These are phyloP conservation scores for Coelastrella sp. DNA, from an alignment of 139 green algal species.

Conservation along the genomic window DNA sequence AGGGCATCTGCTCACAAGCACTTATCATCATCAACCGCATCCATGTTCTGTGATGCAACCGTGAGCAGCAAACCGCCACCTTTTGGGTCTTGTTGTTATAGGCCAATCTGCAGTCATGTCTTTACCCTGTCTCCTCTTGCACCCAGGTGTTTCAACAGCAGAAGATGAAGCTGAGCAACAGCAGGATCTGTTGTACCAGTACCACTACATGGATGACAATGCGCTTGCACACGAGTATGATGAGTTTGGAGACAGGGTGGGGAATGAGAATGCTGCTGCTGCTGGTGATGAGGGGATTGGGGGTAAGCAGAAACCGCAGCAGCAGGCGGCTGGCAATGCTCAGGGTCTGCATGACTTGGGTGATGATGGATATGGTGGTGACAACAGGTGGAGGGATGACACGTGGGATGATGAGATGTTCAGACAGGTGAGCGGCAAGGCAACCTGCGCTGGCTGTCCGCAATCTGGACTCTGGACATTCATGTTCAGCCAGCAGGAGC, in stretches of 20 bases:
- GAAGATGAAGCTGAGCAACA: not conserved
- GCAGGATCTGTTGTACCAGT: not conserved
- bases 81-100: too few relatives aligned
- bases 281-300: conserved; percentile 51
- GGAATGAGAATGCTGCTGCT: conserved; percentile 33
- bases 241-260: not conserved
- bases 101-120: too few relatives aligned
- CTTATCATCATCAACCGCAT: too few relatives aligned
- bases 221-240: not conserved
- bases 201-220: too few relatives aligned
- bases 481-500: too few relatives aligned
- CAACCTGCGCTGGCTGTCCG: too few relatives aligned
- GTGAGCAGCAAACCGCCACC: too few relatives aligned
- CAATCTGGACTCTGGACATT: too few relatives aligned
- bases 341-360: conserved; percentile 8
- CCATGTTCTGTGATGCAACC: too few relatives aligned
- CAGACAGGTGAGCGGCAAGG: not conserved
- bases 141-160: not conserved
- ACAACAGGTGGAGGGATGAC: conserved; percentile 1
- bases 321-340: not conserved
- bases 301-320: conserved; percentile 30
- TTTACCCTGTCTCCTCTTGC: not conserved
- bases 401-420: conserved; percentile 40
- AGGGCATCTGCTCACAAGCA: too few relatives aligned
- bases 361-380: not conserved